These are phyloP conservation scores for Orbilia ellipsospora DNA, from an alignment of 2,329 filamentous ascomycete species.

Conservation along the genomic window DNA sequence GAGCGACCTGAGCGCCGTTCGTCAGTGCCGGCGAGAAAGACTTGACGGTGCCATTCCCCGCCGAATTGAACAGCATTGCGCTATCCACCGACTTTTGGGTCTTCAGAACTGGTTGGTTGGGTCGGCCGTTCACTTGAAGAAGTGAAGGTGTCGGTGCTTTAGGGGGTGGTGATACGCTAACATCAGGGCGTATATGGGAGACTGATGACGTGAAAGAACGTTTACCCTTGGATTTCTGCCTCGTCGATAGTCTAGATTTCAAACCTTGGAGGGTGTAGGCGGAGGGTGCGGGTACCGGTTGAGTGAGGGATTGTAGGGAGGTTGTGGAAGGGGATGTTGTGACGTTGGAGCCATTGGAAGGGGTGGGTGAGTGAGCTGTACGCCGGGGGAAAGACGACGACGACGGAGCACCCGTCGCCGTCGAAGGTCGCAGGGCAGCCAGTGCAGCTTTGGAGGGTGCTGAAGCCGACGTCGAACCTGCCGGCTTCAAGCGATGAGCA, in stretches of 20 bases:
- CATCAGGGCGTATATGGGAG: constrained; percentile 28
- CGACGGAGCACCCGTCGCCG: constrained; percentile 52
- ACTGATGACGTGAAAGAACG: constrained; percentile 50
- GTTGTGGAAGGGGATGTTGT: constrained; percentile 49
- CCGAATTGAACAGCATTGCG: constrained; percentile 37
- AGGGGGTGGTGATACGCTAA: constrained; percentile 40
- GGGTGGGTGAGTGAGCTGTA: constrained; percentile 50
- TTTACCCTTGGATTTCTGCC: constrained; percentile 52
- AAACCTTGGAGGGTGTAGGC: constrained; percentile 46
- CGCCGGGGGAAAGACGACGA: constrained; percentile 46
- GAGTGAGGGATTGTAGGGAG: constrained; percentile 49
- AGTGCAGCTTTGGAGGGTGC: constrained; percentile 49
- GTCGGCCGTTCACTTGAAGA: constrained; percentile 37
- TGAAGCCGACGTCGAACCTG: constrained; percentile 55
- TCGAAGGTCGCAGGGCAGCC: constrained; percentile 48
- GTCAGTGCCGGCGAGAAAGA: constrained; percentile 39
- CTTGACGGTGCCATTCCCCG: constrained; percentile 33
- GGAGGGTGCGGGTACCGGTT: constrained; percentile 38
- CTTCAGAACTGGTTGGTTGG: constrained; percentile 41
- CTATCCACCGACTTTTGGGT: constrained; percentile 54
- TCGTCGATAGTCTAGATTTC: constrained; percentile 53
- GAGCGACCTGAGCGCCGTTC: constrained; percentile 20
- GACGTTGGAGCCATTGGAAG: constrained; percentile 53
- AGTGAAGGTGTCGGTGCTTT: constrained; percentile 30
- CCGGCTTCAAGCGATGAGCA: constrained; percentile 55